phyloP scores from a whole-genome alignment of 2,329 filamentous ascomycete genomes.

The Geoglossum cookeanum region DNA sequence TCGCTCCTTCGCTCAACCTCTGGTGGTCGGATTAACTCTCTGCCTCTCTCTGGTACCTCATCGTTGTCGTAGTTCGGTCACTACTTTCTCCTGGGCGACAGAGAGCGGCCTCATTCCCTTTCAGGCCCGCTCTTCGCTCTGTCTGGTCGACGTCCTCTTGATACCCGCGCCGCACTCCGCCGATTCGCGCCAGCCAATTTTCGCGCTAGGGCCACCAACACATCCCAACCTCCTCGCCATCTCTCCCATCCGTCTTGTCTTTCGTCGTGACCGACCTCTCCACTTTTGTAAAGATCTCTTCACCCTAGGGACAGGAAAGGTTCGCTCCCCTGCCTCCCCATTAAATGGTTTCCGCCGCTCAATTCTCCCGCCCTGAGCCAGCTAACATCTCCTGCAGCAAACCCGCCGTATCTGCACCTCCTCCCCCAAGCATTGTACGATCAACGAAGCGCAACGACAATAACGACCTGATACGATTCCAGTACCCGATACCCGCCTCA shows the following conservation, averaged over 20 bases:
- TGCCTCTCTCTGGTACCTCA: background rate
- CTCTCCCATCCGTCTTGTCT: slow-evolving; percentile 6
- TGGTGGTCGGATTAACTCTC: slow-evolving; percentile 1
- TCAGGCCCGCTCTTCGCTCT: background rate
- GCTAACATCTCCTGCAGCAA: background rate
- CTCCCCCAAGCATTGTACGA: slow-evolving; percentile 5
- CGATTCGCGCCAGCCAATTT: slow-evolving; percentile 3
- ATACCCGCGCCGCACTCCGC: slow-evolving; percentile 2
- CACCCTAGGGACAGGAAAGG: slow-evolving; percentile 4
- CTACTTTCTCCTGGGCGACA: background rate
- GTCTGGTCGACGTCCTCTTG: background rate
- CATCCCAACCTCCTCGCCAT: slow-evolving; percentile 1
- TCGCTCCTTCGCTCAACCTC: slow-evolving; percentile 1
- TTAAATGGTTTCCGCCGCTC: slow-evolving; percentile 13
- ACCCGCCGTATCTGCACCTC: slow-evolving; percentile 11
- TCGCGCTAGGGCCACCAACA: slow-evolving; percentile 3
- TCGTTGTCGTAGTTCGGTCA: background rate
- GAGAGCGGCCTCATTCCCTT: slow-evolving; percentile 1
- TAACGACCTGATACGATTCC: slow-evolving; percentile 3
- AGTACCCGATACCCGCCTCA: slow-evolving; percentile 2
- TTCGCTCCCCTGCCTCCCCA: slow-evolving; percentile 8
- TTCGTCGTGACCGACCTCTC: slow-evolving; percentile 6
- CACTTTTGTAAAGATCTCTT: slow-evolving; percentile 6
- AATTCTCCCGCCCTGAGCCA: slow-evolving; percentile 12
- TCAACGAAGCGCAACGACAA: slow-evolving; percentile 3